Evolutionary conservation across 2,329 filamentous ascomycete genomes (phyloP).

Genomic region (Cordyceps javanica): DNA sequence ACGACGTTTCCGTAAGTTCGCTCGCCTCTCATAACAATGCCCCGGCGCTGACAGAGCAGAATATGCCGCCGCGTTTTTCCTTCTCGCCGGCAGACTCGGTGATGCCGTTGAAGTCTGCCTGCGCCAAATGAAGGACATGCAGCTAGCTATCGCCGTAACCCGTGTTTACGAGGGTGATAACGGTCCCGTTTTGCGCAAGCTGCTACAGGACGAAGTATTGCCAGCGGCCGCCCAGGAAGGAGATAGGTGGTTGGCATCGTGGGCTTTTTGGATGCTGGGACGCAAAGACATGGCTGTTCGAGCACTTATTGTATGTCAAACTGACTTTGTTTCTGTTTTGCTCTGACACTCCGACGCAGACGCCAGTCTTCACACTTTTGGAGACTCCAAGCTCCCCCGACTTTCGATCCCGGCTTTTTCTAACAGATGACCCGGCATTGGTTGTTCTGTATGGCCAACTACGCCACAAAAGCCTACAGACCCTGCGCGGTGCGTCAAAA

Average conservation of each 20-base stretch:
- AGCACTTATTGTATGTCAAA: constrained; percentile 62
- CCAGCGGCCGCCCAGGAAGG: constrained; percentile 71
- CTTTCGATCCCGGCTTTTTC: constrained; percentile 69
- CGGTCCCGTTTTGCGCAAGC: constrained; percentile 62
- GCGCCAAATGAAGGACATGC: constrained; percentile 80
- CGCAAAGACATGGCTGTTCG: constrained; percentile 78
- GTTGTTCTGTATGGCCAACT: constrained; percentile 84
- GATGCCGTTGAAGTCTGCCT: constrained; percentile 84
- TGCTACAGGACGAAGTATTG: constrained; percentile 76
- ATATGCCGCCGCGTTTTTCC: constrained; percentile 93
- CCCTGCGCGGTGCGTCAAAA: constrained; percentile 76
- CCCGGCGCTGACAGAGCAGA: constrained; percentile 43
- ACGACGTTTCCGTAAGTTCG: constrained; percentile 65
- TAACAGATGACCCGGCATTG: constrained; percentile 85
- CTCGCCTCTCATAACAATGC: background rate
- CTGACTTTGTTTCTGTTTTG: background rate
- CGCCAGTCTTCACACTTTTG: constrained; percentile 69
- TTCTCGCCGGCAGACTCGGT: constrained; percentile 76
- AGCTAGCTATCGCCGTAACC: constrained; percentile 82
- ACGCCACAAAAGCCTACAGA: constrained; percentile 73
- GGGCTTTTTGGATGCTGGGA: constrained; percentile 90
- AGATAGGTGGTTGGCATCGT: constrained; percentile 89
- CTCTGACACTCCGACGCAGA: constrained; percentile 39
- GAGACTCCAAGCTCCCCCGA: constrained; percentile 62
- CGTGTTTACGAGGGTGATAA: constrained; percentile 84